Conservation (phyloP, 2,329 filamentous ascomycete species). For the Neocatenulostroma microsporum region DNA sequence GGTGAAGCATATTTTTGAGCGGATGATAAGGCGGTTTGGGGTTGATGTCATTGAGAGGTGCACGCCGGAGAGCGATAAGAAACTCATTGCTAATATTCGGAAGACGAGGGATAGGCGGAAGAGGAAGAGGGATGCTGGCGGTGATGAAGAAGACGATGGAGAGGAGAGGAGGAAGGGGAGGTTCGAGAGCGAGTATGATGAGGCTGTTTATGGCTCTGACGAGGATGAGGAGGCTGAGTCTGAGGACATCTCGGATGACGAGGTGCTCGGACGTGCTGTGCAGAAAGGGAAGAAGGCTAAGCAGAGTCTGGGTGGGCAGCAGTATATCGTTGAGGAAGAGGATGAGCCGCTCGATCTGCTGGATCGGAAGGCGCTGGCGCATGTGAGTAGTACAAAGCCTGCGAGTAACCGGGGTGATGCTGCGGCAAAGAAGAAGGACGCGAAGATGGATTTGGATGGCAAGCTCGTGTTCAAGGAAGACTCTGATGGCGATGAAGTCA, state of each 20-base stretch:
- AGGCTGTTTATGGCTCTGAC: slow-evolving; percentile 72
- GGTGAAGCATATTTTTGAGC: slow-evolving; percentile 95
- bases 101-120: slow-evolving; percentile 90
- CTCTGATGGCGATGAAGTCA: slow-evolving; percentile 37
- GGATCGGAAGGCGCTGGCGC: slow-evolving; percentile 78
- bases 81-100: slow-evolving; percentile 86
- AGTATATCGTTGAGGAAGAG: slow-evolving; percentile 89
- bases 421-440: slow-evolving; percentile 45
- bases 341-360: slow-evolving; percentile 92
- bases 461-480: slow-evolving; percentile 64
- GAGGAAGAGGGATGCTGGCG: slow-evolving; percentile 68
- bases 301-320: slow-evolving; percentile 43
- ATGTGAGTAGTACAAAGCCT: slow-evolving; percentile 87
- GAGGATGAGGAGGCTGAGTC: slow-evolving; percentile 49
- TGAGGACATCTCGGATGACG: slow-evolving; percentile 55
- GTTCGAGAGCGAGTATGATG: slow-evolving; percentile 90
- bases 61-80: slow-evolving; percentile 78
- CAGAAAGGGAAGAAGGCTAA: slow-evolving; percentile 51
- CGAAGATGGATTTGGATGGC: slow-evolving; percentile 66
- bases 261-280: slow-evolving; percentile 43
- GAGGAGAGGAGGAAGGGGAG: slow-evolving; percentile 47
- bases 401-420: slow-evolving; percentile 48
- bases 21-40: slow-evolving; percentile 86
- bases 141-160: slow-evolving; percentile 50
- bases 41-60: slow-evolving; percentile 69